These are phyloP conservation scores for Herpotrichia juniperi DNA, from an alignment of 2,329 filamentous ascomycete species.

Conservation along the genomic window DNA sequence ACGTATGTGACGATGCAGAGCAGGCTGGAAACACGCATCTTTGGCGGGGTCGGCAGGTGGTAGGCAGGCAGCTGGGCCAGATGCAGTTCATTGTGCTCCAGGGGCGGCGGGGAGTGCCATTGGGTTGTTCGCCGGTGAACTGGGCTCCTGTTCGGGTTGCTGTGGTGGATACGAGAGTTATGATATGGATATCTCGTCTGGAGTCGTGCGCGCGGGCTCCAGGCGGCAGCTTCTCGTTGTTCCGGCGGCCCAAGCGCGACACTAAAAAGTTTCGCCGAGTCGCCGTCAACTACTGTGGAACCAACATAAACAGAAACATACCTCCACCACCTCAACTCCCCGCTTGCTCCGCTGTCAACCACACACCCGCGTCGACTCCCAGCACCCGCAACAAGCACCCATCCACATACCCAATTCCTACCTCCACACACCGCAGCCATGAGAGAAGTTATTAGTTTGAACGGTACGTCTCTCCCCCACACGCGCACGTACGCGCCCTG, in stretches of 20 bases:
- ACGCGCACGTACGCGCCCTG: conserved; percentile 48
- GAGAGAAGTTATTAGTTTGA: conserved; percentile 99
- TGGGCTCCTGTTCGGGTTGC: too few species aligned
- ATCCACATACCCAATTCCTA: conserved; percentile 41
- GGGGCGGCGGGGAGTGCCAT: conserved; percentile 1
- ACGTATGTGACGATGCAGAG: conserved; percentile 39
- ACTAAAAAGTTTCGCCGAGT: conserved; percentile 1
- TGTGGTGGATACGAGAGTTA: not conserved
- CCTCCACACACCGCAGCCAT: conserved; percentile 63
- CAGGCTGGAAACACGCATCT: conserved; percentile 42
- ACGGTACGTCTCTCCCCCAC: conserved; percentile 70
- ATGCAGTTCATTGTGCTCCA: conserved; percentile 21
- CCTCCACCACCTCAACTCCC: conserved; percentile 17
- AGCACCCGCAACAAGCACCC: too few species aligned
- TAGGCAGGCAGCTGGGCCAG: conserved; percentile 21
- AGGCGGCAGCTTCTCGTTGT: conserved; percentile 6
- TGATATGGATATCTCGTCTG: not conserved
- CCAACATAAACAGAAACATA: conserved; percentile 2
- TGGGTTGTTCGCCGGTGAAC: conserved; percentile 2
- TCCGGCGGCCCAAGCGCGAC: not conserved
- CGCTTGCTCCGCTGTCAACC: conserved; percentile 12
- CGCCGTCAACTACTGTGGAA: not conserved
- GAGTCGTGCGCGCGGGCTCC: not conserved
- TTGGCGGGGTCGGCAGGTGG: conserved; percentile 22
- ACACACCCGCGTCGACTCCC: conserved; percentile 24